phyloP scores from a whole-genome alignment of 169 alveolate genomes.

The Theileria luwenshuni region DNA sequence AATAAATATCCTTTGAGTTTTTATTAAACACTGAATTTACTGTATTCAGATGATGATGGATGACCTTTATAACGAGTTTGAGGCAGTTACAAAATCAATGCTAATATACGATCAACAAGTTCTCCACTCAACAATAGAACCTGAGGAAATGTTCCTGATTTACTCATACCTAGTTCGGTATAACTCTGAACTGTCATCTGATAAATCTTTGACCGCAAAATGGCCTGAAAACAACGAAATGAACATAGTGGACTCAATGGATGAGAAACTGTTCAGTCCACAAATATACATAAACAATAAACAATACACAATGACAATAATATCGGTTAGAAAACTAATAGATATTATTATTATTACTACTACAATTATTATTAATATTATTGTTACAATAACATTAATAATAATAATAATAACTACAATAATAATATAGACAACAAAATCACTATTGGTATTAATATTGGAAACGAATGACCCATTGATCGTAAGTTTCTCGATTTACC shows the following conservation, averaged over 20 bases:
- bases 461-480: slow-evolving; percentile 29
- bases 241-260: slow-evolving; percentile 38
- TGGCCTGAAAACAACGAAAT: slow-evolving; percentile 30
- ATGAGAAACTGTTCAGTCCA: slow-evolving; percentile 52
- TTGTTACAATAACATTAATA: slow-evolving; percentile 5
- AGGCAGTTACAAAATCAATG: slow-evolving; percentile 27
- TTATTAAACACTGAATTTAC: not conserved
- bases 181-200: slow-evolving; percentile 28
- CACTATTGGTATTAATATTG: slow-evolving; percentile 25
- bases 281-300: slow-evolving; percentile 32
- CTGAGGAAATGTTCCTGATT: slow-evolving; percentile 43
- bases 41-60: slow-evolving; percentile 40
- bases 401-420: not conserved
- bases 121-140: slow-evolving; percentile 40
- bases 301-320: slow-evolving; percentile 25
- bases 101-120: slow-evolving; percentile 45
- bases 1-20: too few relatives aligned
- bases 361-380: too few relatives aligned
- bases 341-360: not conserved
- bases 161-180: slow-evolving; percentile 47
- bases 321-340: not conserved
- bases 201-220: not conserved
- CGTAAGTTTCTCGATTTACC: slow-evolving; percentile 7
- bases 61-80: slow-evolving; percentile 41
- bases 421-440: not conserved